Evolutionary conservation across 1,139 yeast genomes (phyloP).

Genomic region (Nakaseomyces delphensis): DNA sequence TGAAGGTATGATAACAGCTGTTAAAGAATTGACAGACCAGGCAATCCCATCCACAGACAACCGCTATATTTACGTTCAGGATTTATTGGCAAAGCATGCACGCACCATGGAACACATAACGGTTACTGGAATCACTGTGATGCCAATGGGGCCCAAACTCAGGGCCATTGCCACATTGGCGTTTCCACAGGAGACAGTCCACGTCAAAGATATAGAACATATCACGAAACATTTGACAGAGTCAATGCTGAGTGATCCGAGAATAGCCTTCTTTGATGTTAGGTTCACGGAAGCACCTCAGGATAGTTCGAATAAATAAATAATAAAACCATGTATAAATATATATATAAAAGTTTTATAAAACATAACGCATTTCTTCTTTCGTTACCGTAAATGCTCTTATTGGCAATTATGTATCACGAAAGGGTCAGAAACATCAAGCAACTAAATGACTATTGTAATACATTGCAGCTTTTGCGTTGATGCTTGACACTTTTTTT

Average conservation of each 20-base stretch:
- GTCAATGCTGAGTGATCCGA: conserved; percentile 1
- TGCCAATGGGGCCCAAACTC: conserved; percentile 61
- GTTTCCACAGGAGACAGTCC: neutral
- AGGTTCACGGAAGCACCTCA: neutral
- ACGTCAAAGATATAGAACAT: neutral
- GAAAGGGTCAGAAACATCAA: too few species aligned
- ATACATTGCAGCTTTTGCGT: too few species aligned
- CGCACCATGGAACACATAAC: conserved; percentile 1
- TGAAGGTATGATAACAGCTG: conserved; percentile 59
- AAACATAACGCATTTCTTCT: too few species aligned
- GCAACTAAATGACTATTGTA: too few species aligned
- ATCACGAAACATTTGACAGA: neutral
- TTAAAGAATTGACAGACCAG: conserved; percentile 67
- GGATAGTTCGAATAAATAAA: too few species aligned
- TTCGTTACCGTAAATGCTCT: too few species aligned
- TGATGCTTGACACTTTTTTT: too few species aligned
- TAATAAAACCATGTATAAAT: neutral
- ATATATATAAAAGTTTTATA: neutral
- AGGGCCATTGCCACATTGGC: conserved; percentile 1
- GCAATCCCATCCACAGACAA: conserved; percentile 37
- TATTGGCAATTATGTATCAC: too few species aligned
- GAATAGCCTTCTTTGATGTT: conserved; percentile 1
- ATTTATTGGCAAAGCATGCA: conserved; percentile 33
- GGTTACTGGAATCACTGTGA: conserved; percentile 44
- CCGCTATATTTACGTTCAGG: conserved; percentile 36